These are phyloP conservation scores for Polymyxa betae DNA, from an alignment of 208 protist genomes.

Conservation along the genomic window DNA sequence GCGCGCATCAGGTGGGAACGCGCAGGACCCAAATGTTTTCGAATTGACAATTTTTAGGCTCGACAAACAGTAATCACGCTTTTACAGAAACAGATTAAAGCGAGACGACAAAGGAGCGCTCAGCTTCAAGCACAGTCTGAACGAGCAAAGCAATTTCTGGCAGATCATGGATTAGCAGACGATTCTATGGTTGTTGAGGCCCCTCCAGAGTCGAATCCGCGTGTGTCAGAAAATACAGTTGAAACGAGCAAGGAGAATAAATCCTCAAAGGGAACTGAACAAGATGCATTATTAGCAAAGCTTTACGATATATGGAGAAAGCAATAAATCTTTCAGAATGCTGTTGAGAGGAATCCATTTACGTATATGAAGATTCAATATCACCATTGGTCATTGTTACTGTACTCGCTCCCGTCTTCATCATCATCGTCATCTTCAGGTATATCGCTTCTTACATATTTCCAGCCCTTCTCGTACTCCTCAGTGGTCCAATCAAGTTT, in stretches of 20 bases:
- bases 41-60: background rate
- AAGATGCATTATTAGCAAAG: background rate
- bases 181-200: background rate
- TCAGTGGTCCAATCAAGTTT: background rate
- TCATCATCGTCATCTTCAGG: constrained; percentile 26
- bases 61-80: background rate
- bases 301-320: background rate
- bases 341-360: no score
- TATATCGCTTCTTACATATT: background rate
- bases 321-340: no score
- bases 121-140: background rate
- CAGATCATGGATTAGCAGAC: background rate
- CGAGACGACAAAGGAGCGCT: background rate
- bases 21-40: background rate
- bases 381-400: background rate
- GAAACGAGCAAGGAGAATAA: background rate
- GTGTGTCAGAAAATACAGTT: background rate
- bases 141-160: background rate
- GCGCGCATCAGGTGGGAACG: background rate
- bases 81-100: background rate
- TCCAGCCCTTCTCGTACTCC: background rate
- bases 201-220: background rate
- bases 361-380: background rate
- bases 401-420: background rate
- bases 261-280: background rate